These are phyloP conservation scores for Beauveria bassiana DNA, from an alignment of 2,329 filamentous ascomycete species.

Conservation along the genomic window DNA sequence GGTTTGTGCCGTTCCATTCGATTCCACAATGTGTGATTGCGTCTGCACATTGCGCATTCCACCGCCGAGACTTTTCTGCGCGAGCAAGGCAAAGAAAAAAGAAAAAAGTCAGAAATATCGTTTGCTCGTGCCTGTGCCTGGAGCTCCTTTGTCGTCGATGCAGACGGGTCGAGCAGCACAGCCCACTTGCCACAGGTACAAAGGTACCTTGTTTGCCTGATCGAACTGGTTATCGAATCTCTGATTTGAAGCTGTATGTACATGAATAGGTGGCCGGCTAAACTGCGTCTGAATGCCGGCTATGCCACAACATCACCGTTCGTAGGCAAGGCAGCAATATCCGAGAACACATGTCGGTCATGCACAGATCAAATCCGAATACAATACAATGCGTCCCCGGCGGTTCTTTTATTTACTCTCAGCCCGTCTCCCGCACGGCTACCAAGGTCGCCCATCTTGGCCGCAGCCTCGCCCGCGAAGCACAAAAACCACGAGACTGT, in stretches of 20 bases:
- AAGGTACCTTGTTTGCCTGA: neutral
- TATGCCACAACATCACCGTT: conserved; percentile 19
- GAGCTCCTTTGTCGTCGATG: no score
- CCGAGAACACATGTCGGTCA: no score
- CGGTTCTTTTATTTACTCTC: neutral
- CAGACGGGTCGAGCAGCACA: no score
- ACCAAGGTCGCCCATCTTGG: neutral
- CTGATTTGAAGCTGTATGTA: no score
- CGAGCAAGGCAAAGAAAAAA: neutral
- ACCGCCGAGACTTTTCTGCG: neutral
- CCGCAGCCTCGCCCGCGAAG: neutral
- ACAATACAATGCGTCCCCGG: neutral
- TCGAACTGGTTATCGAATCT: neutral
- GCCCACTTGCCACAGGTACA: neutral
- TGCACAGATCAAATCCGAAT: neutral
- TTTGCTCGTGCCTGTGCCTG: no score
- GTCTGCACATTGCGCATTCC: conserved; percentile 3
- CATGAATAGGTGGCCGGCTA: conserved; percentile 4
- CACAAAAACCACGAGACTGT: neutral
- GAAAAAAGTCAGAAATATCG: neutral
- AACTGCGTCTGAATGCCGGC: conserved; percentile 16
- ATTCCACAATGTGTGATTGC: conserved; percentile 1
- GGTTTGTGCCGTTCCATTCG: neutral
- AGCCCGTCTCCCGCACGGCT: neutral
- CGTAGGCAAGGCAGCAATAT: neutral